Percentiles rank a stretch among this genome's conserved stretches.
These are phyloP conservation scores for Diplocarpon rosae DNA, from an alignment of 2,329 filamentous ascomycete genomes.

Conservation along the genomic window DNA sequence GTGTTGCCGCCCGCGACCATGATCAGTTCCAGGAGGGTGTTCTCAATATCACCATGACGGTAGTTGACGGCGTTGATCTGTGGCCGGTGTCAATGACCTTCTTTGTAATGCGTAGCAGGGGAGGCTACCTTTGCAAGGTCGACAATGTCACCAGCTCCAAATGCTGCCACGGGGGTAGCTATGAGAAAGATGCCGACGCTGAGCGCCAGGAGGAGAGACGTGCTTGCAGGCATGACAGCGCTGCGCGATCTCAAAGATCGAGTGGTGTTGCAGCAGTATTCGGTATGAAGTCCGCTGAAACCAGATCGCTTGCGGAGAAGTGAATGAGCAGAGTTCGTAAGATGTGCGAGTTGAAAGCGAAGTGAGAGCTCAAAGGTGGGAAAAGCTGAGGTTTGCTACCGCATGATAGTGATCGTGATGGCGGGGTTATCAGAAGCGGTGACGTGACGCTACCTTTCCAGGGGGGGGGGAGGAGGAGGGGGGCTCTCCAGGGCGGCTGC, in stretches of 20 bases:
- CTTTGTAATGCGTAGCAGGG: not conserved
- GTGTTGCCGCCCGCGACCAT: slow-evolving; percentile 51
- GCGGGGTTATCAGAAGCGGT: slow-evolving; percentile 1
- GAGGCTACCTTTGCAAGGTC: slow-evolving; percentile 5
- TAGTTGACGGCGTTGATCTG: slow-evolving; percentile 24
- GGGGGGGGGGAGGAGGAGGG: too few species aligned
- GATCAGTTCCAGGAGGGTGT: slow-evolving; percentile 61
- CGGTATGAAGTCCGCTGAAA: not conserved
- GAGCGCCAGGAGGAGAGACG: slow-evolving; percentile 4
- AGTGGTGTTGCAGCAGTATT: not conserved
- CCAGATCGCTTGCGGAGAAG: not conserved
- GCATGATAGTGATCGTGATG: not conserved
- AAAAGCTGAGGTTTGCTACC: too few species aligned
- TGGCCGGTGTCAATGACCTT: not conserved
- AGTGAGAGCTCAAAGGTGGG: too few species aligned
- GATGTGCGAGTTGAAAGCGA: not conserved
- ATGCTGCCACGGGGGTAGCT: slow-evolving; percentile 8
- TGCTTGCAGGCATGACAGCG: slow-evolving; percentile 4
- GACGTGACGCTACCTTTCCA: not conserved
- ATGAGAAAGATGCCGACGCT: slow-evolving; percentile 6
- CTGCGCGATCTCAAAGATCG: slow-evolving; percentile 4
- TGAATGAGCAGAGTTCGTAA: not conserved
- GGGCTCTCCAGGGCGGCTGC: not conserved
- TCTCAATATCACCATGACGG: slow-evolving; percentile 83
- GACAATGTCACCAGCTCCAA: slow-evolving; percentile 9